Evolutionary conservation across 2,329 filamentous ascomycete genomes (phyloP), one percentile per base, ranked within the genome.

Genomic region (Cercospora beticola): DNA sequence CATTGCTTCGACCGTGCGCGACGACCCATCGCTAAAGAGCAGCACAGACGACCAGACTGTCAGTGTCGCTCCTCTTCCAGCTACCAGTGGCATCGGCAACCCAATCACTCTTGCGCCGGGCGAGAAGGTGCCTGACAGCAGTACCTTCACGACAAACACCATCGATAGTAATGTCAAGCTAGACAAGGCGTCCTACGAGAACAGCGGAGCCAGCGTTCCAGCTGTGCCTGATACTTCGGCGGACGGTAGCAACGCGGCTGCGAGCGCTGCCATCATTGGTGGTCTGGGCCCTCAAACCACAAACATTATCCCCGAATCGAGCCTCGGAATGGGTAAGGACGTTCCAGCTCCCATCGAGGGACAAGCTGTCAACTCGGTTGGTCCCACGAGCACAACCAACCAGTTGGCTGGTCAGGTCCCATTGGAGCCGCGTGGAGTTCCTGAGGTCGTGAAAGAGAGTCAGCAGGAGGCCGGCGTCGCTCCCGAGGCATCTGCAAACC

Each of bases 111-210:
- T 97, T 65, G 86, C 87, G 26, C 91, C 94, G 4, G 93, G 93
- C 75, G 92, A 97, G 82, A 88, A 89, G 79, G 86, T 97, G 9
- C 94, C 94, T 49, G 85, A 91, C 59, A 80, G 85, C 28, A 86
- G 82, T 79, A 86, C 86, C 28, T 77, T 93, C 74, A 89, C 88
- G 59, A 80, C 85, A 62, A 91, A 92, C 79, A 90, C 93, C 62
- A 86, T 97, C 76, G 88, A 89, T 52, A 88, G 86, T 72, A 86
- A 84, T 28, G 85, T 84, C 40, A 84, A 82, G 76, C 86, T 92
- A 21, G 94, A 97, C 79, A 87, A 93, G 79, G 92, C 89, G 74
- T 94, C 92, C 1, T 98, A 97, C 80, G 90, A 96, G 79, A 92
- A 92, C 80, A 89, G 89, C 71, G 91, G 91, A 76, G 86, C 89